Percentiles rank a stretch among this genome's conserved stretches.
Conservation (phyloP, 1,284 basidiomycete species). For the Trametes hirsuta region DNA sequence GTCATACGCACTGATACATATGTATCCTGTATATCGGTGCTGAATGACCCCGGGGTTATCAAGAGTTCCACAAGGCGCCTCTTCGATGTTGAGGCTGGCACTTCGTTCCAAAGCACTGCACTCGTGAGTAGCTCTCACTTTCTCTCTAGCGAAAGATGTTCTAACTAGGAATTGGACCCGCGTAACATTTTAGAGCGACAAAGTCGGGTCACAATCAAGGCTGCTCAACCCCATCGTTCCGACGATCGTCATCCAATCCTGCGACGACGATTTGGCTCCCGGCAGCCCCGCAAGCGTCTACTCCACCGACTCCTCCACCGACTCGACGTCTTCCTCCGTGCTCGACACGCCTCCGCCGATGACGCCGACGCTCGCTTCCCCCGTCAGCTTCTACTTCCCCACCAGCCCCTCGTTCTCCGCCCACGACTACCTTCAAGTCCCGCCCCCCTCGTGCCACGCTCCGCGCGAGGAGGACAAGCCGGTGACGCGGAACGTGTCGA, state of each 20-base stretch:
- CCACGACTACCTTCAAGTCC: constrained; percentile 12
- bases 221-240: neutral
- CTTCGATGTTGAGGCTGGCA: constrained; percentile 8
- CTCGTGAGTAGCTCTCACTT: neutral
- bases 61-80: neutral
- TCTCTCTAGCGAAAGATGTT: constrained; percentile 1
- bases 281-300: constrained; percentile 17
- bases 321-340: neutral
- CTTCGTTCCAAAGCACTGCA: neutral
- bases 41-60: neutral
- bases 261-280: constrained; percentile 4
- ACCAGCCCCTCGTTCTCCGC: constrained; percentile 6
- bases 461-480: constrained; percentile 9
- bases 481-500: constrained; percentile 6
- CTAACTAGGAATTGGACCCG: constrained; percentile 17
- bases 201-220: constrained; percentile 14
- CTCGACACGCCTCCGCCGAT: constrained; percentile 15
- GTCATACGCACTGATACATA: neutral
- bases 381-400: constrained; percentile 21
- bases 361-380: constrained; percentile 16
- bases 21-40: neutral
- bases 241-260: constrained; percentile 15
- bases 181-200: constrained; percentile 13
- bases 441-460: constrained; percentile 14
- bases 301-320: neutral